phyloP scores from a whole-genome alignment of 345 rosid species.

The Acer campestre region DNA sequence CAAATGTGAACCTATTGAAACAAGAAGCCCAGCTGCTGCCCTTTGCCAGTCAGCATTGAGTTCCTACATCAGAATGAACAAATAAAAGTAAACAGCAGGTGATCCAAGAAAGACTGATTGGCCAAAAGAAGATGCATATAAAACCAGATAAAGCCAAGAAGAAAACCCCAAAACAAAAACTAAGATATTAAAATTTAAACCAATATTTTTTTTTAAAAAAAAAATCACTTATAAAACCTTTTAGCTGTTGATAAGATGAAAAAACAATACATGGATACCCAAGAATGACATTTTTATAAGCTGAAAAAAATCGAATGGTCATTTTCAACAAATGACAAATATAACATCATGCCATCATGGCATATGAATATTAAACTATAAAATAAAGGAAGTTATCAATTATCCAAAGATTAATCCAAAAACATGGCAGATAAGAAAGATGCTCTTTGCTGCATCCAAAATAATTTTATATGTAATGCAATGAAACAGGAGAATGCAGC shows the following conservation, averaged over 20 bases:
- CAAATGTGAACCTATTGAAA: conserved; percentile 84
- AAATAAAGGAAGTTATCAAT: not conserved
- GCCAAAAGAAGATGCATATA: not conserved
- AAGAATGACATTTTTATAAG: not conserved
- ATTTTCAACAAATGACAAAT: conserved; percentile 4
- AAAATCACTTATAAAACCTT: not conserved
- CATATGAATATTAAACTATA: not conserved
- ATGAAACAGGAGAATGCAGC: not conserved
- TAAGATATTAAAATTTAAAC: not conserved
- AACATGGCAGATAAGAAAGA: not conserved
- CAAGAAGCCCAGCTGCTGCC: conserved; percentile 84
- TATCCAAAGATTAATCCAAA: not conserved
- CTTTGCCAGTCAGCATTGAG: conserved; percentile 92
- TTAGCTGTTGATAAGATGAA: not conserved
- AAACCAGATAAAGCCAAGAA: conserved; percentile 6
- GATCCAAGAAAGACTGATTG: conserved; percentile 7
- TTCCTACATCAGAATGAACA: conserved; percentile 52
- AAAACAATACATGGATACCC: not conserved
- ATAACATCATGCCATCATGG: not conserved
- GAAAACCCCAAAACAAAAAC: conserved; percentile 8
- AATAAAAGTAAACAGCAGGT: not conserved
- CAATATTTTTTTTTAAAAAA: conserved; percentile 1
- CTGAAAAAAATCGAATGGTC: not conserved
- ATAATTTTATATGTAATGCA: not conserved
- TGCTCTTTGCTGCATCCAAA: not conserved